phyloP scores from a whole-genome alignment of 768 basidiomycete genomes.

The Chalciporus chontae region DNA sequence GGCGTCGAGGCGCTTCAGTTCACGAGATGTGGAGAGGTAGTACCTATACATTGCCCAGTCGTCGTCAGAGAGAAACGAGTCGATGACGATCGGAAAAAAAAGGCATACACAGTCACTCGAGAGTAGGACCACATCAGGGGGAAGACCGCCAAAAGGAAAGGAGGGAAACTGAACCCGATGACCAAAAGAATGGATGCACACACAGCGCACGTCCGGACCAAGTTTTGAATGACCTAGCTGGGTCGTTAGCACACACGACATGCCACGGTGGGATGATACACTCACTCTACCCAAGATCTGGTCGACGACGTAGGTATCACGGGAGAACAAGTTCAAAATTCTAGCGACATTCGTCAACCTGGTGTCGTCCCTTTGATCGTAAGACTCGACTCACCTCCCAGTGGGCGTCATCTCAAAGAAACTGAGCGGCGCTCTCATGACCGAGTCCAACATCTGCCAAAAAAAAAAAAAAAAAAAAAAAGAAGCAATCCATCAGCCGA shows the following conservation, averaged over 20 bases:
- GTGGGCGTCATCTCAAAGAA: slow-evolving; percentile 91
- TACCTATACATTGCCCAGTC: slow-evolving; percentile 46
- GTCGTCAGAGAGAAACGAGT: not conserved
- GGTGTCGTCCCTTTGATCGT: not conserved
- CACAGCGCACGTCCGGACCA: slow-evolving; percentile 61
- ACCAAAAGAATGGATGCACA: slow-evolving; percentile 64
- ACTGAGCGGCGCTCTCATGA: slow-evolving; percentile 79
- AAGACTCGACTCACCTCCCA: slow-evolving; percentile 52
- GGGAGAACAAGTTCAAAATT: slow-evolving; percentile 87
- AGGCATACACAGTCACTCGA: slow-evolving; percentile 69
- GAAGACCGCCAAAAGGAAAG: slow-evolving; percentile 70
- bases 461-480: no score
- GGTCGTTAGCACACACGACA: not conserved
- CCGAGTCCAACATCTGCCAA: slow-evolving; percentile 69
- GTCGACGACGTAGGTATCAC: slow-evolving; percentile 85
- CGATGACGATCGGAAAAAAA: no score
- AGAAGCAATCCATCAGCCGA: slow-evolving; percentile 1
- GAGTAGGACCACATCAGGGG: slow-evolving; percentile 80
- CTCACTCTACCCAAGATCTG: slow-evolving; percentile 68
- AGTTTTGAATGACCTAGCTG: slow-evolving; percentile 54
- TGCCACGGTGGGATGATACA: not conserved
- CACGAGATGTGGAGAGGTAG: slow-evolving; percentile 82
- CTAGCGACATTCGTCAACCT: slow-evolving; percentile 32
- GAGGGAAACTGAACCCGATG: slow-evolving; percentile 79
- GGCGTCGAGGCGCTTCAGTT: slow-evolving; percentile 85